Percentiles rank a stretch among this genome's conserved stretches.
These are phyloP conservation scores for Aspergillus hiratsukae DNA, from an alignment of 2,329 filamentous ascomycete species.

Conservation along the genomic window DNA sequence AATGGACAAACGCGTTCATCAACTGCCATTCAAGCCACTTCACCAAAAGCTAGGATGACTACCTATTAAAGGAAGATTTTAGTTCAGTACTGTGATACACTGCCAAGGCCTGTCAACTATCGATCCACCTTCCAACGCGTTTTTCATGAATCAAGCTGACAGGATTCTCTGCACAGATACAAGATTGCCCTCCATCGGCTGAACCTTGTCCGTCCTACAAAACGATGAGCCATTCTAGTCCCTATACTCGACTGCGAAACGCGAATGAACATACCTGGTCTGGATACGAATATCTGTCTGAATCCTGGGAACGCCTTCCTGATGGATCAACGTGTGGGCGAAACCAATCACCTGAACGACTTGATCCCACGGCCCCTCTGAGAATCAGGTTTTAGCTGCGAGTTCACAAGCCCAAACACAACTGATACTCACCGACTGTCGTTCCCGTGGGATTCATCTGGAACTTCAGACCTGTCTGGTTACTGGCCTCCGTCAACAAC, in stretches of 20 bases:
- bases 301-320: constrained; percentile 68
- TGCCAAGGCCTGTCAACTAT: background rate
- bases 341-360: constrained; percentile 75
- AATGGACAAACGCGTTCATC: background rate
- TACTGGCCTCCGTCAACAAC: constrained; percentile 69
- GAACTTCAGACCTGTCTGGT: constrained; percentile 69
- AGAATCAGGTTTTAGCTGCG: background rate
- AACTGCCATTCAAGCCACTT: background rate
- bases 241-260: background rate
- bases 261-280: constrained; percentile 52
- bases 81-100: background rate
- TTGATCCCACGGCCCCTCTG: constrained; percentile 83
- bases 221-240: background rate
- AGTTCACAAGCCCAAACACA: background rate
- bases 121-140: background rate
- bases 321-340: constrained; percentile 69
- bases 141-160: constrained; percentile 9
- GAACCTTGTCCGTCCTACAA: constrained; percentile 70
- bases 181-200: constrained; percentile 72
- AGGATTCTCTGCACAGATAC: constrained; percentile 50
- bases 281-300: constrained; percentile 82
- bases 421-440: constrained; percentile 62
- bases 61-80: background rate
- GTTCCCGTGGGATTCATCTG: constrained; percentile 87
- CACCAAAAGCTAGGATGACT: background rate